Evolutionary conservation across 805 yeast species (phyloP), one percentile per base, ranked within the genome.

Genomic region (Candida palmyrensis): DNA sequence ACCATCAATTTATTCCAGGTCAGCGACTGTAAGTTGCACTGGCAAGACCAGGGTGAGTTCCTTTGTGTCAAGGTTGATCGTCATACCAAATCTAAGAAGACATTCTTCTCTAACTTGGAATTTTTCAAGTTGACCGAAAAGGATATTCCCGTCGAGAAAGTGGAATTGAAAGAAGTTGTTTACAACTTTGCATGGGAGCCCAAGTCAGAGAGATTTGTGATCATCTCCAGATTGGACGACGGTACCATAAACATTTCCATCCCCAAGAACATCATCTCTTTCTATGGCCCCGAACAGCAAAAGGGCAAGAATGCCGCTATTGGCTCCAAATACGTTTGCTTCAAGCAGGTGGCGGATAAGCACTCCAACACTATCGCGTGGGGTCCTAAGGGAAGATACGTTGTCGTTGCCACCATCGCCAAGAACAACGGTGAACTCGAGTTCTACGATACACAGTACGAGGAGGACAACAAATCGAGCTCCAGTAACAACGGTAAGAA

Each of bases 141-240:
- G 63, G 95, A 84, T 51, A 77, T 90, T 47, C 97, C 98, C 20
- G 95, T 89, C 40, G 97, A 89, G 56, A 90, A 87, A 47, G 71
- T 92, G 46, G 99, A 92, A 64, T 73, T 89, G 55, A 86, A 86
- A 62, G 96, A 92, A 41, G 80, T 85, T 37, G 90, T 88, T 27
- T 62, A 83, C 35, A 82, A 81, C 58, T 83, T 92, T 62, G 89
- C 86, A 36, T 92, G 97, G 97, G 98, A 94, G 68, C 96, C 98
- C 50, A 76, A 71, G 44, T 81, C 90, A 23, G 90, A 86, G 55
- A 75, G 96, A 57, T 89, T 92, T 48, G 80, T 83, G 39, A 75
- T 82, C 32, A 79, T 90, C 48, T 77, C 92, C 15, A 72, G 81
- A 52, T 51, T 63, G 35, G 81, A 75, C 41, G 69, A 63, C 42